phyloP scores from a whole-genome alignment of 1,139 yeast species.

The Yamadazyma songkhlaensis region DNA sequence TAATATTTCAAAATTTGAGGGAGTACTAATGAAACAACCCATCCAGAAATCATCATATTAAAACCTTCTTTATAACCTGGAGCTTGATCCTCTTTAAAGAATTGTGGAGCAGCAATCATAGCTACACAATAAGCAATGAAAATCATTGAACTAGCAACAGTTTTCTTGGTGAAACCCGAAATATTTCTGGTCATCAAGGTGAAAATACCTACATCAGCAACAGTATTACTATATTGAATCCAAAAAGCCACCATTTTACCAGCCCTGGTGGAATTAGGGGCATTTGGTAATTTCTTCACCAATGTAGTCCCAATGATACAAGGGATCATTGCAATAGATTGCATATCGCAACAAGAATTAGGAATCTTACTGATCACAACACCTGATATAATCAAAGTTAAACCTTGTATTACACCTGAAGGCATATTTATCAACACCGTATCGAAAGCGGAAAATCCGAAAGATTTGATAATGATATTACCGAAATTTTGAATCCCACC shows the following conservation, averaged over 20 bases:
- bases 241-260: constrained; percentile 23
- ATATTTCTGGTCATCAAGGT: constrained; percentile 23
- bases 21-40: constrained; percentile 10
- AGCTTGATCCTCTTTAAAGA: constrained; percentile 21
- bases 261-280: constrained; percentile 2
- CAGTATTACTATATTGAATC: constrained; percentile 21
- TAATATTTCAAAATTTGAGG: constrained; percentile 12
- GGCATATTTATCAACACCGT: constrained; percentile 54
- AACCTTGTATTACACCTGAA: constrained; percentile 32
- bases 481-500: constrained; percentile 40
- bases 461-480: constrained; percentile 34
- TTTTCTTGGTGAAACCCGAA: constrained; percentile 24
- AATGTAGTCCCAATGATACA: constrained; percentile 14
- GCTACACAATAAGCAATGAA: constrained; percentile 22
- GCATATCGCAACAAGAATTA: constrained; percentile 33
- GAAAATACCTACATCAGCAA: constrained; percentile 21
- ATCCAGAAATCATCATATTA: constrained; percentile 15
- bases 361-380: constrained; percentile 29
- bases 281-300: constrained; percentile 16
- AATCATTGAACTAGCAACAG: constrained; percentile 20
- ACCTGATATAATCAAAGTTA: constrained; percentile 13
- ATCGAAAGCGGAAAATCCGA: constrained; percentile 35
- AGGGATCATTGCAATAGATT: constrained; percentile 4
- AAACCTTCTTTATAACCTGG: constrained; percentile 24
- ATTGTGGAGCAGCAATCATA: constrained; percentile 26